phyloP scores from a whole-genome alignment of 192 early-diverging fungal genomes.

The Linderina pennispora region DNA sequence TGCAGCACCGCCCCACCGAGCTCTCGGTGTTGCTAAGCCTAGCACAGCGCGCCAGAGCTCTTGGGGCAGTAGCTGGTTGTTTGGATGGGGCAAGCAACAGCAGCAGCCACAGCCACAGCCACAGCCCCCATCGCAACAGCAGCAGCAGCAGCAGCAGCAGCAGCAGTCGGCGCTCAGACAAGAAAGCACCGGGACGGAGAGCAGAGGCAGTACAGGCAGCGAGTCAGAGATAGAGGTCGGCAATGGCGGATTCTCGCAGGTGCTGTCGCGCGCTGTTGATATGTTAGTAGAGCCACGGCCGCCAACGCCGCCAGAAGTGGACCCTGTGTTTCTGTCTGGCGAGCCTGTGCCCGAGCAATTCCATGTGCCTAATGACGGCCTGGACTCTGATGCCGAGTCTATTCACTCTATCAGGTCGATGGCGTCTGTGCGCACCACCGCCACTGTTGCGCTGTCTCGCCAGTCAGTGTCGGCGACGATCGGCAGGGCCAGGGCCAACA shows the following conservation, averaged over 20 bases:
- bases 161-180: too few species aligned
- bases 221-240: background rate
- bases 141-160: too few species aligned
- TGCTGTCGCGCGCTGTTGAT: slow-evolving; percentile 35
- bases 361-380: background rate
- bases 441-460: slow-evolving; percentile 13
- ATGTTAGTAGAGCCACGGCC: slow-evolving; percentile 33
- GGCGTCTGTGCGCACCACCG: slow-evolving; percentile 30
- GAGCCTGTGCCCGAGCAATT: background rate
- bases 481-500: too few species aligned
- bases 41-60: background rate
- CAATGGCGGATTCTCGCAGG: slow-evolving; percentile 25
- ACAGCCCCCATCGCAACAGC: background rate
- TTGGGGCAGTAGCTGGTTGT: slow-evolving; percentile 19
- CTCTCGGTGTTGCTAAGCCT: background rate
- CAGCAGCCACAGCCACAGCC: background rate
- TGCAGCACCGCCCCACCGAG: background rate
- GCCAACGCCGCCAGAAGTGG: slow-evolving; percentile 35
- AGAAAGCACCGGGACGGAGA: too few species aligned
- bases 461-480: background rate
- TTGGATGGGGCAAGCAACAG: slow-evolving; percentile 13
- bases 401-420: slow-evolving; percentile 26
- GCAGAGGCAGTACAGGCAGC: too few species aligned
- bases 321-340: slow-evolving; percentile 16
- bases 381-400: slow-evolving; percentile 33